Base-by-base conservation (phyloP, 2,329 filamentous ascomycete genomes). In the Aspergillus awamori region DNA sequence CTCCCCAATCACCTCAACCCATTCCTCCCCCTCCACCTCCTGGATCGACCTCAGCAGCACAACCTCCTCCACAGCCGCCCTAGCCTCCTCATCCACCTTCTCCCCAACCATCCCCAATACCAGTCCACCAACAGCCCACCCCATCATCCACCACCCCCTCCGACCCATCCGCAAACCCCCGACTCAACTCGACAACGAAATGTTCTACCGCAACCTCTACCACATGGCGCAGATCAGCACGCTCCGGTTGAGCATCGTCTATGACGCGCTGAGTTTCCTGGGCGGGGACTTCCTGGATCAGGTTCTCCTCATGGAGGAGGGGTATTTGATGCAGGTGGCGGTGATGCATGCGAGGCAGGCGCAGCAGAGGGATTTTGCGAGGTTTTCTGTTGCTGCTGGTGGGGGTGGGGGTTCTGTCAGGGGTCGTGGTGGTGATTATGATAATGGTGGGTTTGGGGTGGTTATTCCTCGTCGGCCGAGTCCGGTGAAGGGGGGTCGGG, bases 111-210 rank as follows among this genome's bases (percentile, higher is more conserved):
- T 13, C 33, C 28, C 28, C 5, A 30, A 38, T 22, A 22, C 30
- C 8, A 11, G 28, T 8, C 28, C 28, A 30, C 28, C 28, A 30
- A 8, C 8, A 11, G 11, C 8, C 28, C 28, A 30, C 28, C 28
- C 28, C 28, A 30, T 30, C 3, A 30, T 30, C 10, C 28, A 30
- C 4, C 28, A 10, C 5, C 28, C 28, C 28, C 28, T 30, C 38
- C 51, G 2, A 22, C 26, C 13, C 11, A 65, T 64, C 41, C 51
- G 65, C 11, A 67, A 64, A 36, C 60, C 60, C 2, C 62, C 64
- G 10, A 66, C 67, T 3, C 3, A 59, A 2, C 28, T 36, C 2
- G 67, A 67, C 33, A 45, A 63, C 7, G 62, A 63, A 22, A 66
- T 66, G 49, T 28, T 60, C 28, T 38, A 51, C 22, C 45, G 30